A percentile compares a stretch with the other conserved stretches of the same genome.
These are phyloP conservation scores for Dactylonectria estremocensis DNA, from an alignment of 2,329 filamentous ascomycete genomes.

Conservation along the genomic window DNA sequence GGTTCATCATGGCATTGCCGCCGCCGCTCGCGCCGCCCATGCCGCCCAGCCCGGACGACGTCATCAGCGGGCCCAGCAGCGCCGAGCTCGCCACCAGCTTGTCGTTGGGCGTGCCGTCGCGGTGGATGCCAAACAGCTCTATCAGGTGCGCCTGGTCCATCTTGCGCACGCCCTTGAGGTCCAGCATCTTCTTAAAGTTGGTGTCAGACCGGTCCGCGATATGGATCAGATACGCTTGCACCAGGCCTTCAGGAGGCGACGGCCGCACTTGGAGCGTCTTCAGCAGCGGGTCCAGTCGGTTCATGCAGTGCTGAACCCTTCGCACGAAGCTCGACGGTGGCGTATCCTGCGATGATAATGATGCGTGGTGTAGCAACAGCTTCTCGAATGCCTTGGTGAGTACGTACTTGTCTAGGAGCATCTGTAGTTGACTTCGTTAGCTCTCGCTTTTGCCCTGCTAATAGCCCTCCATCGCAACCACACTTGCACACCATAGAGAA, in stretches of 20 bases:
- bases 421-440: constrained; percentile 65
- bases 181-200: constrained; percentile 97
- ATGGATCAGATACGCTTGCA: constrained; percentile 98
- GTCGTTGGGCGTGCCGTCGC: constrained; percentile 81
- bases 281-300: constrained; percentile 90
- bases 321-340: constrained; percentile 80
- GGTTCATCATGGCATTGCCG: constrained; percentile 53
- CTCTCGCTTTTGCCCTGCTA: not conserved
- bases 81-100: constrained; percentile 80
- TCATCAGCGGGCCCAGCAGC: constrained; percentile 78
- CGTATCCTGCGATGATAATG: constrained; percentile 57
- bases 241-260: constrained; percentile 91
- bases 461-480: not conserved
- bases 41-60: constrained; percentile 57
- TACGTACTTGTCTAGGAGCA: constrained; percentile 95
- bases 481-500: not conserved
- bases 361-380: constrained; percentile 76
- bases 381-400: constrained; percentile 84
- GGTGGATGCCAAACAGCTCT: constrained; percentile 86
- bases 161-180: constrained; percentile 93
- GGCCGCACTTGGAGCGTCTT: constrained; percentile 97
- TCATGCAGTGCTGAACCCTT: constrained; percentile 87
- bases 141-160: constrained; percentile 85
- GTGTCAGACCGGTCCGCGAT: constrained; percentile 93
- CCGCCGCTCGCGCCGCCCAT: constrained; percentile 53